Evolutionary conservation across 116 monocot species (phyloP), one percentile per base, ranked within the genome.

Genomic region (Dioscorea cayenensis): DNA sequence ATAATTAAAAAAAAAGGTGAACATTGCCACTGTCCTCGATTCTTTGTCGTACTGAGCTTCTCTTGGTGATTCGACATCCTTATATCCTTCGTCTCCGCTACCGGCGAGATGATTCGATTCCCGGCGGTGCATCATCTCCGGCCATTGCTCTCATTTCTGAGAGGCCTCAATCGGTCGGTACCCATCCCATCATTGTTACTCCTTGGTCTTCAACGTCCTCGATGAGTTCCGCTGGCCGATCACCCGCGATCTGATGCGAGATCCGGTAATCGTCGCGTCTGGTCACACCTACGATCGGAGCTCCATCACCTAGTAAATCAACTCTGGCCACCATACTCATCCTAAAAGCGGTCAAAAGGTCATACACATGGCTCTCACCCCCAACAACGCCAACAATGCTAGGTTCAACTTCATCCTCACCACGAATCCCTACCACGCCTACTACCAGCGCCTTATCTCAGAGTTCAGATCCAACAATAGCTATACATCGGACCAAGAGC

Each of bases 211-310:
- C 21, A 75, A 55, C 43, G 25, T 84, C 18, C 84, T 77, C 6
- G 77, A 80, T 28, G 84, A 85, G n/a, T 85, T 79, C 64, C 77
- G 80, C 62, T 85, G 84, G 68, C 80, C 84, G 37, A 84, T 84
- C 32, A 66, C 70, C 0, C 80, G 80, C 21, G 84, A 84, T 19
- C 21, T 85, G 58, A 85, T 85, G 81, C 60, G 35, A 10, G 84
- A 85, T n/a, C 84, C 84, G 17, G 84, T 85, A 59, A 71, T 81
- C 43, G 52, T 78, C 3, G 65, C 84, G 3, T 70, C 77, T 12
- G 84, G 84, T 1, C 81, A 85, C 49, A 85, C 77, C 21, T 85
- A 85, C 60, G 84, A 85, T 28, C 81, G 84, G 36, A 65, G 58
- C 48, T 77, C 84, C 18, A 85, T 85, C 38, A 59, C 80, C 19